These are phyloP conservation scores for thale cress (Arabidopsis thaliana) DNA, from an alignment of 345 rosid species.

Conservation along the genomic window TAIR10.1 NC_003076.8:24606001-24606500, in stretches of 20 bases:
- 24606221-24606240: slow-evolving; percentile 88
- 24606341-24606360: slow-evolving; percentile 74
- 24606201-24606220: slow-evolving; percentile 83
- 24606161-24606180: slow-evolving; percentile 13
- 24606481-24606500: slow-evolving; percentile 18
- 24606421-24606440: slow-evolving; percentile 2
- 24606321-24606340: slow-evolving; percentile 51
- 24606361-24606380: slow-evolving; percentile 80
- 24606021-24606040: slow-evolving; percentile 22
- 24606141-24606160: slow-evolving; percentile 1
- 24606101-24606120: slow-evolving; percentile 11
- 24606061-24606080: slow-evolving; percentile 20
- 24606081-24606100: slow-evolving; percentile 8
- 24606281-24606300: slow-evolving; percentile 87
- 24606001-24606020: slow-evolving; percentile 30
- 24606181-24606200: slow-evolving; percentile 56
- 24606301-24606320: slow-evolving; percentile 76
- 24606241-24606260: slow-evolving; percentile 91
- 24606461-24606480: slow-evolving; percentile 20
- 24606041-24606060: slow-evolving; percentile 11
- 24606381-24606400: slow-evolving; percentile 76
- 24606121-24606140: slow-evolving; percentile 23
- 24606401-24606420: slow-evolving; percentile 12
- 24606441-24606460: slow-evolving; percentile 18
- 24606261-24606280: slow-evolving; percentile 74